These are phyloP conservation scores for Cutaneotrichosporon cyanovorans DNA, from an alignment of 1,284 basidiomycete species.

Conservation along the genomic window DNA sequence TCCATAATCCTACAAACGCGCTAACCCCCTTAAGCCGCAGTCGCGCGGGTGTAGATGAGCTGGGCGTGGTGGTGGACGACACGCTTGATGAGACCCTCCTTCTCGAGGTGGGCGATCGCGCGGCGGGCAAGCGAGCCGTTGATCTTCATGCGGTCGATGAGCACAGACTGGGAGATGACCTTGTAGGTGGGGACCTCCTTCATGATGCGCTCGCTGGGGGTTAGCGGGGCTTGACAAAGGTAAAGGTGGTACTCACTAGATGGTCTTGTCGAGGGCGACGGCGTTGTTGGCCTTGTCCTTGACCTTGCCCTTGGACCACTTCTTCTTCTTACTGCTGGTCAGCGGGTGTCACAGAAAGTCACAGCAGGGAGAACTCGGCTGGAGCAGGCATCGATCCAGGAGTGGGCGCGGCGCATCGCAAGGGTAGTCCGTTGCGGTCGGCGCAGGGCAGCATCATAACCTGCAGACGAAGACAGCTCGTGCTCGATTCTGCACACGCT, in stretches of 20 bases:
- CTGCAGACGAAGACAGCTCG: too few species aligned
- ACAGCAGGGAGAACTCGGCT: too few species aligned
- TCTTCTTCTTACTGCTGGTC: conserved; percentile 82
- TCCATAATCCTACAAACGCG: conserved; percentile 17
- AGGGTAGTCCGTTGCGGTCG: background rate
- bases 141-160: conserved; percentile 85
- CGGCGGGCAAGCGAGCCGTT: conserved; percentile 91
- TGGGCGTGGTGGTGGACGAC: conserved; percentile 94
- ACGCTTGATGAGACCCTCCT: conserved; percentile 90
- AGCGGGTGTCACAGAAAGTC: conserved; percentile 7
- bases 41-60: conserved; percentile 60
- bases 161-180: conserved; percentile 93
- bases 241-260: conserved; percentile 36
- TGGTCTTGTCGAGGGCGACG: conserved; percentile 80
- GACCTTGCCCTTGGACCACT: conserved; percentile 99
- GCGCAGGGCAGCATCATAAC: too few species aligned
- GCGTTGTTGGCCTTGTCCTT: conserved; percentile 92
- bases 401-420: background rate
- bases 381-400: too few species aligned
- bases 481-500: too few species aligned
- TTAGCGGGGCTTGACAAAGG: background rate
- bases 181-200: conserved; percentile 99
- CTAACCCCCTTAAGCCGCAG: conserved; percentile 40
- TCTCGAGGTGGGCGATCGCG: conserved; percentile 89
- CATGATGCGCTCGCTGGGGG: conserved; percentile 84